Base-by-base conservation (phyloP, 768 basidiomycete species). In the Lepiota venenata region DNA sequence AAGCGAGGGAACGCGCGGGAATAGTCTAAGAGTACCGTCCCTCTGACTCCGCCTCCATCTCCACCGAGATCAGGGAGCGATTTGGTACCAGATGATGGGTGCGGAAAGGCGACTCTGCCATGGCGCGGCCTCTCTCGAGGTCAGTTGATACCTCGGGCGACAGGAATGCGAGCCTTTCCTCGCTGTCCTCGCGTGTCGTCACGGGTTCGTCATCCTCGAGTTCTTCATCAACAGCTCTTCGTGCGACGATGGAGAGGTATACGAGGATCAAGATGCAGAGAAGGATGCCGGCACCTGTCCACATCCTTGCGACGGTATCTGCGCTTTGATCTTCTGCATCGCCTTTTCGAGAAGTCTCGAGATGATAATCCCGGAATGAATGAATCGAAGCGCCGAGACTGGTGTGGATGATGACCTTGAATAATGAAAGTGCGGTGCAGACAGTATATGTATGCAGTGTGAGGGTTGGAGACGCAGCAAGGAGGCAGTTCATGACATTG, bases 401-500 rank as follows among this genome's bases (percentile, higher is more conserved):
- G 36, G 93, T 95, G 74, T 96, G 93, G 46, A 95, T 79, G 69
- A 92, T 85, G 61, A 95, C 83, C 69, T 97, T 96, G 82, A 91
- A 83, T 50, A 95, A 78, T 52, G 88, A 88, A 51, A 93, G 76
- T 12, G 85, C 86, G 20, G 94, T 93, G 75, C 89, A 87, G 47
- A 81, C 65, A 38, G 84, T 81, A 74, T 93, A 93, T 21, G 89
- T 91, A 58, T 77, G 77, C 58, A 94, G 76, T 4, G 85, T 86
- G 60, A 95, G 82, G 5, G 87, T 83, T 29, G 86, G 85, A n/a
- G 89, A 84, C 2, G 91, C 90, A 7, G 94, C 93, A 45, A 97
- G 81, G 45, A 97, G 83, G 64, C 88, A 91, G 74, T 96, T 97
- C 85, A 96, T 91, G 63, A 96, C 89, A 72, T 96, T 96, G 74